Conservation (phyloP, 805 yeast species). For the Ogataea methylovora region DNA sequence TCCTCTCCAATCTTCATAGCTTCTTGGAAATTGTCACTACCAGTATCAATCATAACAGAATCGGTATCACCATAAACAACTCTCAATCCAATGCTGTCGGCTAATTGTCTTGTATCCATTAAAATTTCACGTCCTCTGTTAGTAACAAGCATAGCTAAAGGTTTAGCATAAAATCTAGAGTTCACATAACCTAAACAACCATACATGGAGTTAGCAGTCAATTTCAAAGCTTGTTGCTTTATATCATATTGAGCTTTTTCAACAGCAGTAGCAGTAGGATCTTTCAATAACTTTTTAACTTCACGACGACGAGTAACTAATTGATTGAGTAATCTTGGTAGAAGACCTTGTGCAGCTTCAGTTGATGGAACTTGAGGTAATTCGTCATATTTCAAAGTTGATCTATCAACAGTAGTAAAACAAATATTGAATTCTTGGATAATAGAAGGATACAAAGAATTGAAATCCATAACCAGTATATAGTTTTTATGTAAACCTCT, state of each 20-base stretch:
- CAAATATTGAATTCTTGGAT: constrained; percentile 96
- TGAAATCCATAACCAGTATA: constrained; percentile 94
- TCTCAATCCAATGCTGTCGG: constrained; percentile 72
- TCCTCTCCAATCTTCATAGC: constrained; percentile 79
- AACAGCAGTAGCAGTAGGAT: constrained; percentile 51
- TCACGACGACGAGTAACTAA: constrained; percentile 89
- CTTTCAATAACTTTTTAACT: constrained; percentile 79
- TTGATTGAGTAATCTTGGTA: constrained; percentile 76
- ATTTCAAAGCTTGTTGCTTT: constrained; percentile 89
- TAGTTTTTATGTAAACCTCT: constrained; percentile 88
- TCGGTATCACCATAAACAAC: constrained; percentile 98
- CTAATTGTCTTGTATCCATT: constrained; percentile 86
- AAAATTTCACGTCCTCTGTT: constrained; percentile 93
- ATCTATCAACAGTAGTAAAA: constrained; percentile 87
- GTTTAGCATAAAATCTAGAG: constrained; percentile 92
- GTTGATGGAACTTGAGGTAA: constrained; percentile 63
- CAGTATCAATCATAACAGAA: constrained; percentile 97
- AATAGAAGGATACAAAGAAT: constrained; percentile 92
- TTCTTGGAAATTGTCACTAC: constrained; percentile 56
- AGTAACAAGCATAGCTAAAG: constrained; percentile 92
- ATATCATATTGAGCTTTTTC: constrained; percentile 86
- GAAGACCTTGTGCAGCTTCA: constrained; percentile 63
- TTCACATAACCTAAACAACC: constrained; percentile 93
- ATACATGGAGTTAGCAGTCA: constrained; percentile 99
- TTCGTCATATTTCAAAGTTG: constrained; percentile 38